Evolutionary conservation across 1,284 basidiomycete genomes (phyloP).

Genomic region (Boletus semigastroideus): DNA sequence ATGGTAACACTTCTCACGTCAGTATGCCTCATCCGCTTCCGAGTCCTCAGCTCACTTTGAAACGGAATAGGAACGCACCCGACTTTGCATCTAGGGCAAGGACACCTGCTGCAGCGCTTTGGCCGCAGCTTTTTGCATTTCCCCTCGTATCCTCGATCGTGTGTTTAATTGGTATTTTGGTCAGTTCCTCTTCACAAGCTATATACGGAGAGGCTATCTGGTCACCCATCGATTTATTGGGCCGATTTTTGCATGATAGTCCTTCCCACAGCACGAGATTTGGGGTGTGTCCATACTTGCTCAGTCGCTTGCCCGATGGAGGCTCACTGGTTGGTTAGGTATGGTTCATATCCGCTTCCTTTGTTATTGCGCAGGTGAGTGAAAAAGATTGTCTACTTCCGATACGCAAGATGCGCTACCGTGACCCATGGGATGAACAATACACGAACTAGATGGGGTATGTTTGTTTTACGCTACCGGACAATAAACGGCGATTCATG

Average conservation of each 20-base stretch:
- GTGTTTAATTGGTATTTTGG: conserved; percentile 82
- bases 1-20: conserved; percentile 75
- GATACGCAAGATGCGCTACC: conserved; percentile 19
- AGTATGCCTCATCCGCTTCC: conserved; percentile 22
- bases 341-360: conserved; percentile 76
- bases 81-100: conserved; percentile 77
- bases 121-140: conserved; percentile 72
- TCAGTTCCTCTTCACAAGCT: conserved; percentile 74
- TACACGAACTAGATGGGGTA: conserved; percentile 28
- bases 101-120: conserved; percentile 64
- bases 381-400: conserved; percentile 1
- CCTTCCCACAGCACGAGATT: conserved; percentile 68
- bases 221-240: conserved; percentile 76
- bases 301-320: conserved; percentile 1
- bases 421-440: conserved; percentile 5
- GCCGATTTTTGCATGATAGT: conserved; percentile 62
- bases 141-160: conserved; percentile 78
- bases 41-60: conserved; percentile 14
- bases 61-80: conserved; percentile 59
- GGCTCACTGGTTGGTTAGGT: conserved; percentile 37
- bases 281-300: conserved; percentile 41
- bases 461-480: conserved; percentile 8
- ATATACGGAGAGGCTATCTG: conserved; percentile 80
- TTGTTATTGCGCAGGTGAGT: conserved; percentile 69
- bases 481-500: conserved; percentile 24